Evolutionary conservation across 1,284 basidiomycete genomes (phyloP), one percentile per base, ranked within the genome.

Genomic region (Cutaneotrichosporon mucoides): DNA sequence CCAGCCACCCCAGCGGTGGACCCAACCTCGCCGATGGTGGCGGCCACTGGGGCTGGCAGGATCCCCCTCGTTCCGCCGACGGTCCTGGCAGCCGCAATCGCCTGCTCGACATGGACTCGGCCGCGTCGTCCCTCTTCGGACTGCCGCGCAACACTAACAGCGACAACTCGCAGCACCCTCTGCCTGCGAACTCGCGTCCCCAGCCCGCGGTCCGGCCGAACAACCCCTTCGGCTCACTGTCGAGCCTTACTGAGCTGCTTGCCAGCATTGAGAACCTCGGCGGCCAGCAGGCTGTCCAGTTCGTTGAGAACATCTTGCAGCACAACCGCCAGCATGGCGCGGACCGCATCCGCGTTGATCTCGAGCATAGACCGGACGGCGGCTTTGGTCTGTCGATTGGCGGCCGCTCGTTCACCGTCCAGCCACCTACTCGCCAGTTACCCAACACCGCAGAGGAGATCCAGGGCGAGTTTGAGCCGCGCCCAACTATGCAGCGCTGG

Each of bases 401-500:
- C 15, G 66, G 66, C 9, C 66, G 70, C 54, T 76, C 80, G n/a
- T 64, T 81, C 37, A 82, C 83, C 24, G 73, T 74, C 24, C 81
- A 82, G 33, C 70, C 59, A 5, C 58, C 60, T 5, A 55, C 52
- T 11, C 63, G 62, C n/a, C 45, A 47, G 15, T 44, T 55, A 0
- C 49, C 63, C 3, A 46, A 53, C 10, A 59, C 56, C 0, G 42
- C 59, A 5, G 54, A 60, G 24, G 67, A 69, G 40, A 54, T 67
- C 15, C 52, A 65, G 24, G 65, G 71, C 16, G 79, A 79, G 12
- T 82, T 81, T 66, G 66, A 73, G 9, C 93, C 93, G 3, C 79
- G 90, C 60, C 88, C 79, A 9, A 97, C 95, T 0, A 73, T 87
- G n/a, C 88, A 90, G 69, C 85, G 95, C 49, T 98, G 95, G 94